These are phyloP conservation scores for Brassica nigra DNA, from an alignment of 345 rosid species.

Conservation along the genomic window DNA sequence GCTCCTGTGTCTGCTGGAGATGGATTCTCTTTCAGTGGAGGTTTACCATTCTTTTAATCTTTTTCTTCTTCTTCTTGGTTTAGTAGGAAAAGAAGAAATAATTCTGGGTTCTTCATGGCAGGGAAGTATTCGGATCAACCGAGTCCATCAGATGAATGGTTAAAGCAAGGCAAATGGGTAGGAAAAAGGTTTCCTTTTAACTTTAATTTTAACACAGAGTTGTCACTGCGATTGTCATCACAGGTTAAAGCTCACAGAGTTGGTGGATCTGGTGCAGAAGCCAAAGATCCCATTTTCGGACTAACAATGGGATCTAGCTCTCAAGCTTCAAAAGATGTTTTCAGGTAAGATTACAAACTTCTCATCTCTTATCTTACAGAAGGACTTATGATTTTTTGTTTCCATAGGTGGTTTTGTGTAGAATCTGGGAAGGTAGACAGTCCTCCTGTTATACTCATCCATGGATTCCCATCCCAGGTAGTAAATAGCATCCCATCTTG, in stretches of 20 bases:
- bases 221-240: background rate
- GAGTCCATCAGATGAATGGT: constrained; percentile 81
- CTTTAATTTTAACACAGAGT: background rate
- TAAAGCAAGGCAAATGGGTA: constrained; percentile 77
- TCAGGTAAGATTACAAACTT: constrained; percentile 52
- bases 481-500: background rate
- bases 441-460: constrained; percentile 70
- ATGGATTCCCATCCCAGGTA: constrained; percentile 96
- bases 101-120: constrained; percentile 7
- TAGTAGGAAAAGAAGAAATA: background rate
- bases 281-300: constrained; percentile 89
- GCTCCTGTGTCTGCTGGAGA: constrained; percentile 88
- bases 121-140: constrained; percentile 90
- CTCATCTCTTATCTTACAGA: background rate
- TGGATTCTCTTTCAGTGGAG: constrained; percentile 95
- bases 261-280: constrained; percentile 68
- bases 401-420: constrained; percentile 90
- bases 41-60: constrained; percentile 29
- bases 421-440: constrained; percentile 67
- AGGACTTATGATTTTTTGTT: constrained; percentile 47
- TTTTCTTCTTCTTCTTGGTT: background rate
- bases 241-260: constrained; percentile 85
- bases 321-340: constrained; percentile 71
- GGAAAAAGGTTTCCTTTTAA: background rate
- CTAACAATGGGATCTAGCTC: constrained; percentile 78